phyloP scores from a whole-genome alignment of 148 eudicot species.

The Rhododendron kiyosumense region DNA sequence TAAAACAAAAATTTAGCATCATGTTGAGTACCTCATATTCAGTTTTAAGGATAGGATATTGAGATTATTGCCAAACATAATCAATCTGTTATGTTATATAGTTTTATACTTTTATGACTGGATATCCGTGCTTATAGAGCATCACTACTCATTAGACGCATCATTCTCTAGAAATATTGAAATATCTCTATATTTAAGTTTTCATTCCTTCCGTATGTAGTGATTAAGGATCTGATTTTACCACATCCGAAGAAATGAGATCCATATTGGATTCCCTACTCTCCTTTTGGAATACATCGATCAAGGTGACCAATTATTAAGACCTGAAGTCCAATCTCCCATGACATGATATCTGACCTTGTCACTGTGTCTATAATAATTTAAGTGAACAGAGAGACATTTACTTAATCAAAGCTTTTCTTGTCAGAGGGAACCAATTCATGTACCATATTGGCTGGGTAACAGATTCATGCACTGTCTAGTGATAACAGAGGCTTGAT shows the following conservation, averaged over 20 bases:
- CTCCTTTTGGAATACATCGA: not conserved
- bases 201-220: not conserved
- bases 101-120: too few species aligned
- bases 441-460: not conserved
- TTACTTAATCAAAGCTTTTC: not conserved
- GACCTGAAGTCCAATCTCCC: not conserved
- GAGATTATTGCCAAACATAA: not conserved
- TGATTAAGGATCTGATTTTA: not conserved
- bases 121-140: not conserved
- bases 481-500: not conserved
- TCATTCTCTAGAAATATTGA: not conserved
- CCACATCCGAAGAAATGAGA: not conserved
- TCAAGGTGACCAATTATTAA: not conserved
- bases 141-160: not conserved
- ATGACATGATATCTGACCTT: slow-evolving; percentile 5
- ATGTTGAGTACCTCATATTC: not conserved
- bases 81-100: not conserved
- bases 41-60: not conserved
- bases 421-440: not conserved
- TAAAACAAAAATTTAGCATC: not conserved
- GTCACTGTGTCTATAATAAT: not conserved
- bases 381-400: not conserved
- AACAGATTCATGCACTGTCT: not conserved
- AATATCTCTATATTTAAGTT: not conserved
- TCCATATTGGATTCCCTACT: not conserved